phyloP scores from a whole-genome alignment of 2,329 filamentous ascomycete genomes.

The Cercospora zeina region DNA sequence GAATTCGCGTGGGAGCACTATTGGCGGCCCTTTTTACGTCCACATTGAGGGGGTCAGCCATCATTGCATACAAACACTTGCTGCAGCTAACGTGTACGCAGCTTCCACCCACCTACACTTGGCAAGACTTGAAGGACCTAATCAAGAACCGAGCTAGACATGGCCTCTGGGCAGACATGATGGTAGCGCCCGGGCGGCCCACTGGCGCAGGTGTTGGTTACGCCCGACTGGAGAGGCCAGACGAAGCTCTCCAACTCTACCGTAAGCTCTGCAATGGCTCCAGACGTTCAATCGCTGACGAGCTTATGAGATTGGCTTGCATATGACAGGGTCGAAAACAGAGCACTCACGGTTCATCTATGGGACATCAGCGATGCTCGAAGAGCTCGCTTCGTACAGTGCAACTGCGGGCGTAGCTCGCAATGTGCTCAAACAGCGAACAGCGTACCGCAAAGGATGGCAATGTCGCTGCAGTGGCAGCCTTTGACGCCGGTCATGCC shows the following conservation, averaged over 20 bases:
- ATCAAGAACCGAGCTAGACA: conserved; percentile 34
- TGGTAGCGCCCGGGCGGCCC: conserved; percentile 28
- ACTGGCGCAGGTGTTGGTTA: conserved; percentile 28
- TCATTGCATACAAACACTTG: not conserved
- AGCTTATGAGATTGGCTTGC: conserved; percentile 34
- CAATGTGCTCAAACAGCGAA: not conserved
- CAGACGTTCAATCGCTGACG: conserved; percentile 14
- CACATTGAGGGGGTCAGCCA: conserved; percentile 30
- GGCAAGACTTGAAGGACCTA: conserved; percentile 40
- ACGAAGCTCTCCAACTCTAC: conserved; percentile 35
- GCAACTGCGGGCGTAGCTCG: conserved; percentile 30
- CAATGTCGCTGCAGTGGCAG: conserved; percentile 29
- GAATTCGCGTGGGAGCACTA: not conserved
- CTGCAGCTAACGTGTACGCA: conserved; percentile 18
- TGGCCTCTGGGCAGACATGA: conserved; percentile 38
- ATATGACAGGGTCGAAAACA: conserved; percentile 27
- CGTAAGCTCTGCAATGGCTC: conserved; percentile 24
- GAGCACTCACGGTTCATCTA: conserved; percentile 33
- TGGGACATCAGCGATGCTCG: conserved; percentile 32
- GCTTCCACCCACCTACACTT: conserved; percentile 37
- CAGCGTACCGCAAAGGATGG: conserved; percentile 25
- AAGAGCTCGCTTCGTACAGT: conserved; percentile 25
- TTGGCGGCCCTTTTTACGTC: conserved; percentile 27
- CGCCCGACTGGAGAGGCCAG: conserved; percentile 30
- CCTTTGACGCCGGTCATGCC: conserved; percentile 8